Base-by-base conservation (phyloP, 345 rosid species). In the Trapa incisa region DNA sequence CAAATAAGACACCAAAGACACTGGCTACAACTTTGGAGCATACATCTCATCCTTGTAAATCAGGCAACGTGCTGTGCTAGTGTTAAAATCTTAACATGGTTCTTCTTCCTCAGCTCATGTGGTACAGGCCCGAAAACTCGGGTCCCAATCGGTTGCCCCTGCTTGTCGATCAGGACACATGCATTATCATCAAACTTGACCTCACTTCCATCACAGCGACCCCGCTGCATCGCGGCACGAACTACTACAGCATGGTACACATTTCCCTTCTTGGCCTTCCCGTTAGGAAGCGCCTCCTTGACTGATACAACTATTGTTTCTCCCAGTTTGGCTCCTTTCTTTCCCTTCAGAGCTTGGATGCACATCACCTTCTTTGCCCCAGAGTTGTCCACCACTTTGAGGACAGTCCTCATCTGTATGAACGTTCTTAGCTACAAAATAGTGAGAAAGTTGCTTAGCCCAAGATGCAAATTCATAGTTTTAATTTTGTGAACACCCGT, bases 121-220 rank as follows among this genome's bases (percentile, higher is more conserved):
- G 99, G 95, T 16, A 89, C 93, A 11, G 95, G 95, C 64, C 97
- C 96, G 62, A 84, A 86, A 52, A 94, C 96, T 56, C 97, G 70
- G 7, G 89, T 94, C 70, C 96, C 91, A 39, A 81, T 79, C 1
- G 93, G 96, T 68, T 89, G 88, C 9, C 91, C 87, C 74, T 85
- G 66, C 81, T 88, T 87, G 65, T 86, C 88, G 11, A 87, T 84
- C 37, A 94, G 84, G 37, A 89, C 96, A 36, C 86, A 91, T 0
- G 97, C 97, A 6, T 91, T 94, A 75, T 94, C 96, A 63, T 94
- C 97, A 47, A 94, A 91, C 81, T 84, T 87, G 66, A 94, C 87
- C 76, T 86, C 92, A 52, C 92, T 84, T 45, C 99, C 99, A 73
- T 91, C 96, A 17, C 82, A 83, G 67, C 95, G 91, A 8, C 99